Percentiles rank a stretch among this genome's conserved stretches.
phyloP scores from a whole-genome alignment of 1,284 basidiomycete genomes.

The Schizophyllum amplum region DNA sequence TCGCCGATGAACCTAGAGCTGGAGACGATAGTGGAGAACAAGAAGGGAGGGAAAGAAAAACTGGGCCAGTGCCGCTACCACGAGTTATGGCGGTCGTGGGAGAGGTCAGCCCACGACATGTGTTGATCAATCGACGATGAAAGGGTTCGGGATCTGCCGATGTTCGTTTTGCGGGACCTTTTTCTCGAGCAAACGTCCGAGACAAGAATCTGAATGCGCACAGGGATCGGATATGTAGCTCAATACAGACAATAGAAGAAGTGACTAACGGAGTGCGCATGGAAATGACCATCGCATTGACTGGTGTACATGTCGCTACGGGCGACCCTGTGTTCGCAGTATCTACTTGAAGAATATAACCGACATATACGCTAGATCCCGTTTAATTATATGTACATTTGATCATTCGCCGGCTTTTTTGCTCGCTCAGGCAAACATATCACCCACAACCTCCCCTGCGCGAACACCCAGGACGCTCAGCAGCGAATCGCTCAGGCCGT shows the following conservation, averaged over 20 bases:
- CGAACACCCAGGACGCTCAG: conserved; percentile 43
- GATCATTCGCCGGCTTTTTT: background rate
- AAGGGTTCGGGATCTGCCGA: no score
- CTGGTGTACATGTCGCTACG: background rate
- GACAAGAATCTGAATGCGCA: no score
- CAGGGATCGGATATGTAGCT: no score
- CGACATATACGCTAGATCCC: background rate
- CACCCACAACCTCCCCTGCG: conserved; percentile 37
- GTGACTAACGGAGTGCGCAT: background rate
- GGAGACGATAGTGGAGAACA: background rate
- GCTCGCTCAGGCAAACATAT: background rate
- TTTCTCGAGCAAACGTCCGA: no score
- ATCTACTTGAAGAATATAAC: background rate
- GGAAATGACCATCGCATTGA: background rate
- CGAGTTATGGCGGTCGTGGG: background rate
- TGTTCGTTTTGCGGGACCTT: background rate
- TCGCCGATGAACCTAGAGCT: background rate
- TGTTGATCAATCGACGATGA: background rate
- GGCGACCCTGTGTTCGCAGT: background rate
- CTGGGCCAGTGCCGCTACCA: background rate
- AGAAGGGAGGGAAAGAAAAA: background rate
- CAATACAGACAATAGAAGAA: no score
- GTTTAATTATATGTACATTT: background rate
- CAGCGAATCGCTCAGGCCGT: conserved; percentile 51
- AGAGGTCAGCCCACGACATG: background rate